These are phyloP conservation scores for Metschnikowia chrysomelidarum DNA, from an alignment of 805 yeast genomes.

Conservation along the genomic window DNA sequence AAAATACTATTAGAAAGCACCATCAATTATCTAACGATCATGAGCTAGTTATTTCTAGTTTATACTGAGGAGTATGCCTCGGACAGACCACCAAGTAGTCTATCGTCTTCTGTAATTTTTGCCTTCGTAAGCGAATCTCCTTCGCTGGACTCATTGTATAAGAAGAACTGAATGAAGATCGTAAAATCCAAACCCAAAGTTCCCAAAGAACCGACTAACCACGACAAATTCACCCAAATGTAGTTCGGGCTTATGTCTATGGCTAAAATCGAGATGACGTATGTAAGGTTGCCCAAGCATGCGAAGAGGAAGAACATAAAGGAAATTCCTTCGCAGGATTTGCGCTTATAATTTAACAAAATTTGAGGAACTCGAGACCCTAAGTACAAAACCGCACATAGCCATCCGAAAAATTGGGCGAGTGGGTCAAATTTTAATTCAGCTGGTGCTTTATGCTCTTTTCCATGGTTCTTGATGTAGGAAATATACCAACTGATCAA, in stretches of 20 bases:
- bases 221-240: constrained; percentile 77
- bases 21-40: too few relatives aligned
- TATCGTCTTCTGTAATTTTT: constrained; percentile 11
- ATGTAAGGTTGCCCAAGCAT: constrained; percentile 88
- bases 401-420: constrained; percentile 88
- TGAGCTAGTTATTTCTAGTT: not conserved
- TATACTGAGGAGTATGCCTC: constrained; percentile 13
- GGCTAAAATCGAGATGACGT: constrained; percentile 79
- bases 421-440: constrained; percentile 64
- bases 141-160: constrained; percentile 49
- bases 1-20: too few relatives aligned
- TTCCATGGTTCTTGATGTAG: constrained; percentile 43
- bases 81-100: constrained; percentile 11
- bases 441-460: constrained; percentile 27
- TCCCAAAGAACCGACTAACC: constrained; percentile 92
- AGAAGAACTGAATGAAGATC: constrained; percentile 82
- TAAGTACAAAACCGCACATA: constrained; percentile 69
- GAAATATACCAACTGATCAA: constrained; percentile 84
- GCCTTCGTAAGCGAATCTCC: constrained; percentile 3
- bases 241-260: constrained; percentile 70
- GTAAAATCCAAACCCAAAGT: constrained; percentile 80
- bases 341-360: constrained; percentile 75
- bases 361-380: constrained; percentile 95
- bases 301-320: constrained; percentile 93
- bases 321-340: constrained; percentile 93